Evolutionary conservation across 2,329 filamentous ascomycete species (phyloP).

Genomic region (Beauveria medogensis): DNA sequence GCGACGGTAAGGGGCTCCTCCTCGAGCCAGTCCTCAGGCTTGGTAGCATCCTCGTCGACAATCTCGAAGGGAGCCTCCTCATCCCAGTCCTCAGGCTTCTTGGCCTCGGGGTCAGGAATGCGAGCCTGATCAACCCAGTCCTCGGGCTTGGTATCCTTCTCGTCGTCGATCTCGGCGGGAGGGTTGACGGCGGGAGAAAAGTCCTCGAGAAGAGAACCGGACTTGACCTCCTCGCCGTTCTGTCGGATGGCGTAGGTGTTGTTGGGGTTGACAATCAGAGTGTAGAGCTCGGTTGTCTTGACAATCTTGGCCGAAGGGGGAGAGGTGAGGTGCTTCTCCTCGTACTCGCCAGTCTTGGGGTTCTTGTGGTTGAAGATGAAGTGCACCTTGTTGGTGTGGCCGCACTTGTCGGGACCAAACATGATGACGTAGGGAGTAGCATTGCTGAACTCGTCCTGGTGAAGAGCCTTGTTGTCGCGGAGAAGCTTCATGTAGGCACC

Average conservation of each 20-base stretch:
- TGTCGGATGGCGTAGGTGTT: slow-evolving; percentile 91
- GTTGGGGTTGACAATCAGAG: slow-evolving; percentile 90
- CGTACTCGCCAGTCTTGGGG: slow-evolving; percentile 98
- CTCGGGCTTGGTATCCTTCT: slow-evolving; percentile 86
- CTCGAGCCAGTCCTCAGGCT: slow-evolving; percentile 94
- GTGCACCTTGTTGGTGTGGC: slow-evolving; percentile 94
- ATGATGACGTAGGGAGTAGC: slow-evolving; percentile 97
- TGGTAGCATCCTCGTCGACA: slow-evolving; percentile 82
- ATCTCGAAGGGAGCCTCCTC: slow-evolving; percentile 97
- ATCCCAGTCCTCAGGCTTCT: slow-evolving; percentile 97
- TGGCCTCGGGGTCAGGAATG: slow-evolving; percentile 86
- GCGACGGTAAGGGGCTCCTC: slow-evolving; percentile 74
- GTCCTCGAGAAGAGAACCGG: slow-evolving; percentile 87
- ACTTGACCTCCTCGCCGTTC: slow-evolving; percentile 81
- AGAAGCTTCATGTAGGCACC: slow-evolving; percentile 99
- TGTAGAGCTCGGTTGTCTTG: slow-evolving; percentile 94
- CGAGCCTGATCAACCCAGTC: slow-evolving; percentile 93
- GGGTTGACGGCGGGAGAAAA: slow-evolving; percentile 94
- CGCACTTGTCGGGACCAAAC: slow-evolving; percentile 99
- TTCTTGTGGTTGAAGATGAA: slow-evolving; percentile 99
- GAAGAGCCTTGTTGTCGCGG: slow-evolving; percentile 92
- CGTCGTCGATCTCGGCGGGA: slow-evolving; percentile 85
- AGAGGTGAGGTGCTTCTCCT: slow-evolving; percentile 94
- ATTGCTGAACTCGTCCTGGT: slow-evolving; percentile 97
- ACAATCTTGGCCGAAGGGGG: slow-evolving; percentile 79